Conservation (phyloP, 2,329 filamentous ascomycete genomes). For the Botrytis elliptica region DNA sequence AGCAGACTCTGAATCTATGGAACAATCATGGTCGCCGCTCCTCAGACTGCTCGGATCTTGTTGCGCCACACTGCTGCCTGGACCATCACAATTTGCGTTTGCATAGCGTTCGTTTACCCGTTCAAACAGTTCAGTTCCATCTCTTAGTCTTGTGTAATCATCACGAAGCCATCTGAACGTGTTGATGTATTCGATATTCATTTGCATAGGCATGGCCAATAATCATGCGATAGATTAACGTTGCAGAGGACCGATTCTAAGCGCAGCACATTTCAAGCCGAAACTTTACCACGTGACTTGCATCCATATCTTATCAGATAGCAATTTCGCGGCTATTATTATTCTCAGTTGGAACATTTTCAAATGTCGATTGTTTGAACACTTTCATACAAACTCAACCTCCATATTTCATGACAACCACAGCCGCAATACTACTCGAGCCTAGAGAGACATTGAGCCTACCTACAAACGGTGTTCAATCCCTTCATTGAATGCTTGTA, state of each 20-base stretch:
- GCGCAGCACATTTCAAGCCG: neutral
- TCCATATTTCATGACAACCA: neutral
- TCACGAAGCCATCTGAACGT: neutral
- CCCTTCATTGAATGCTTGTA: neutral
- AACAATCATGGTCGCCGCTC: neutral
- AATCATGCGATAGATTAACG: neutral
- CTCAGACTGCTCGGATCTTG: neutral
- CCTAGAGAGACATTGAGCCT: neutral
- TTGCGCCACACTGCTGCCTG: neutral
- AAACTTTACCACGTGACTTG: neutral
- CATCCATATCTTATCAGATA: neutral
- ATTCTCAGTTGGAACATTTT: neutral
- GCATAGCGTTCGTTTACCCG: neutral
- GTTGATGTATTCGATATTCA: neutral
- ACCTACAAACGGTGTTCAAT: neutral
- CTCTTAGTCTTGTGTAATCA: neutral
- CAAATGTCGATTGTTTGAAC: neutral
- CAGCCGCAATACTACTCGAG: neutral
- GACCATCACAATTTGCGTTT: neutral
- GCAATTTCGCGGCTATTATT: neutral
- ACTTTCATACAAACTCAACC: neutral
- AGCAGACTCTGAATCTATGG: neutral
- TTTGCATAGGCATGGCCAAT: neutral
- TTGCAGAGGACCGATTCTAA: neutral
- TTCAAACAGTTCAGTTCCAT: neutral